Percentiles rank a stretch among this genome's conserved stretches.
Evolutionary conservation across 441 rosid species (phyloP).

Genomic region (Populus hybrid): DNA sequence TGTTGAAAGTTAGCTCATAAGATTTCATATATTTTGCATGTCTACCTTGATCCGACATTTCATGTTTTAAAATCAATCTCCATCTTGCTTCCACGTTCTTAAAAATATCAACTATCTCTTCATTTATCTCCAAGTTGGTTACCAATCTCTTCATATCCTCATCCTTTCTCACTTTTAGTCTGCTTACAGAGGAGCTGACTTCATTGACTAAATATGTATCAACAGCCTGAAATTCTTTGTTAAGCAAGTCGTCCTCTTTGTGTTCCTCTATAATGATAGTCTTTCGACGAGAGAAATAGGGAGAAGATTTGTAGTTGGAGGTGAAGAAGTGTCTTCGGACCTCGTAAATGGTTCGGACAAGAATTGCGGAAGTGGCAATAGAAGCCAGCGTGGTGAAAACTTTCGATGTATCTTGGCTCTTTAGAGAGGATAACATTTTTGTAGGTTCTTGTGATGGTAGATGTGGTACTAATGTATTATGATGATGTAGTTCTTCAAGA

Average conservation of each 20-base stretch:
- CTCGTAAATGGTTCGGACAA: not conserved
- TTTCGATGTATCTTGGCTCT: not conserved
- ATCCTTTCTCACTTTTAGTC: not conserved
- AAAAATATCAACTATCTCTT: slow-evolving; percentile 1
- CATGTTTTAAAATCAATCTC: slow-evolving; percentile 4
- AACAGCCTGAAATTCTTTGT: not conserved
- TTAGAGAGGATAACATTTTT: slow-evolving; percentile 4
- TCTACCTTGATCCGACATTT: not conserved
- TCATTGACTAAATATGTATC: not conserved
- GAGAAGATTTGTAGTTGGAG: not conserved
- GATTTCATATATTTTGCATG: slow-evolving; percentile 3
- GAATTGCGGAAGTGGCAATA: not conserved
- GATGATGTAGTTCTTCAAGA: no score
- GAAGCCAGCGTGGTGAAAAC: not conserved
- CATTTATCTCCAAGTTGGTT: not conserved
- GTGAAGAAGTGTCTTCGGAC: no score
- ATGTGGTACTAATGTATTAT: no score
- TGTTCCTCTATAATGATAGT: slow-evolving; percentile 1
- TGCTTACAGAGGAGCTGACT: not conserved
- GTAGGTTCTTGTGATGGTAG: not conserved
- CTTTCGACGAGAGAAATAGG: not conserved
- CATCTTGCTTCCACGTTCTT: slow-evolving; percentile 8
- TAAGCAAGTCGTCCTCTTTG: not conserved
- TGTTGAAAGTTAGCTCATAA: slow-evolving; percentile 25
- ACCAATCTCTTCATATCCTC: not conserved